Percentiles rank a stretch among this genome's conserved stretches.
Conservation (phyloP, 495 filamentous ascomycete genomes). For the Lepidopterella palustris region DNA sequence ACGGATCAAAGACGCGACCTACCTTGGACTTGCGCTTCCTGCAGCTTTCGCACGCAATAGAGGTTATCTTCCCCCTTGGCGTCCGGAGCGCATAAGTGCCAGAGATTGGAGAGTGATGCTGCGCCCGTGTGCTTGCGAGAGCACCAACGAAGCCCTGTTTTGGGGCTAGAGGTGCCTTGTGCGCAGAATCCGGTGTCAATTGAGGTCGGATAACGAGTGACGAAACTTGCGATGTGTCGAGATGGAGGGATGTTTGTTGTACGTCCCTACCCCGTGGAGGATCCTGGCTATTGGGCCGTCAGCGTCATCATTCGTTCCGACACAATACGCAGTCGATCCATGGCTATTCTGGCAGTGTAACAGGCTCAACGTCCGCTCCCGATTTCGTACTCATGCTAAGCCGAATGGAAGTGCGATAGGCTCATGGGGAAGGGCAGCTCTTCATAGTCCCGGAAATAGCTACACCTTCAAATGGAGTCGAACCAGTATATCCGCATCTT, state of each 20-base stretch:
- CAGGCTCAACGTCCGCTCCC: background rate
- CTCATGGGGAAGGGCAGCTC: background rate
- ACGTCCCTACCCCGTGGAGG: conserved; percentile 3
- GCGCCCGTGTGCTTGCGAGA: conserved; percentile 14
- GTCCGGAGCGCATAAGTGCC: conserved; percentile 25
- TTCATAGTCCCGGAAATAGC: background rate
- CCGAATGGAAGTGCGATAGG: background rate
- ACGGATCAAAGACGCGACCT: background rate
- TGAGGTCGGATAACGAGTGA: conserved; percentile 5
- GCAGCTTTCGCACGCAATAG: conserved; percentile 25
- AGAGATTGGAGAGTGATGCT: conserved; percentile 23
- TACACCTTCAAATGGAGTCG: too few relatives aligned
- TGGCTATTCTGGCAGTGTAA: background rate
- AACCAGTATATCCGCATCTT: too few relatives aligned
- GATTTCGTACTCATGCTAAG: background rate
- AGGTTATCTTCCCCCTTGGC: conserved; percentile 26
- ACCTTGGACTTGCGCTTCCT: conserved; percentile 26
- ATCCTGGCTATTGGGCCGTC: conserved; percentile 11
- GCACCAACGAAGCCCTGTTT: conserved; percentile 23
- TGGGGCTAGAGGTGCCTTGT: conserved; percentile 22
- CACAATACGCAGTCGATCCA: background rate
- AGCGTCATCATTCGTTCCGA: background rate
- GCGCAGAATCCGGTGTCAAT: background rate
- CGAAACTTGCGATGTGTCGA: conserved; percentile 7
- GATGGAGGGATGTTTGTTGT: background rate